These are phyloP conservation scores for Viola pubescens DNA, from an alignment of 441 rosid species.

Conservation along the genomic window DNA sequence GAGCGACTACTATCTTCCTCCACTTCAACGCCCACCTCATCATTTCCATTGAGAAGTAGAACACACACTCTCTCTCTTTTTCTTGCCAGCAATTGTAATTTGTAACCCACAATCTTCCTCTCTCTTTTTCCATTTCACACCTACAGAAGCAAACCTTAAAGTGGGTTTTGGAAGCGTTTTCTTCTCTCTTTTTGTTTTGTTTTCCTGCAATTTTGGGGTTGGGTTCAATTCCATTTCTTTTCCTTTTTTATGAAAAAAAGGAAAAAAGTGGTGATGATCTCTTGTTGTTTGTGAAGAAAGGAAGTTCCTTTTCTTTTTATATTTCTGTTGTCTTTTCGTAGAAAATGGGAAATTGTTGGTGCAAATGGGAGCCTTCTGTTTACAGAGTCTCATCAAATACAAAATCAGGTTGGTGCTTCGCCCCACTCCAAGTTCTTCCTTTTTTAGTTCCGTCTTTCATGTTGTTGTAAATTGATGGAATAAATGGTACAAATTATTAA, in stretches of 20 bases:
- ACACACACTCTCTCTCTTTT: not conserved
- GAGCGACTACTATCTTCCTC: slow-evolving; percentile 32
- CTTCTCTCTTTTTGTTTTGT: slow-evolving; percentile 10
- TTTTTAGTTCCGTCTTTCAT: not conserved
- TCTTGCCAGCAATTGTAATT: too few relatives aligned
- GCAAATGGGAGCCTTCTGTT: slow-evolving; percentile 55
- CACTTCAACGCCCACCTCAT: slow-evolving; percentile 35
- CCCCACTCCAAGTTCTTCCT: slow-evolving; percentile 2
- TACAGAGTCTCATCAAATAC: slow-evolving; percentile 63
- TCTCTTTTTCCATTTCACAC: slow-evolving; percentile 12
- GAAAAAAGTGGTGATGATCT: slow-evolving; percentile 15
- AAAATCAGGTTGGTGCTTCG: slow-evolving; percentile 50
- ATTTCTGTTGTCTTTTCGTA: slow-evolving; percentile 5
- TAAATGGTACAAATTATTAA: too few relatives aligned
- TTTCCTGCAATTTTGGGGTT: slow-evolving; percentile 2
- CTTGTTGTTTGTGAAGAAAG: slow-evolving; percentile 16
- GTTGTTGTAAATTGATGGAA: too few relatives aligned
- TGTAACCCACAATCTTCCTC: slow-evolving; percentile 3
- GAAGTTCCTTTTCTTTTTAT: not conserved
- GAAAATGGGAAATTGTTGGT: slow-evolving; percentile 72
- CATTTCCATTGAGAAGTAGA: slow-evolving; percentile 26
- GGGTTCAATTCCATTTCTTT: not conserved
- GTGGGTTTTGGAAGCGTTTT: slow-evolving; percentile 10
- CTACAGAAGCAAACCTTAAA: slow-evolving; percentile 8
- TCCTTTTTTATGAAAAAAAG: not conserved